Evolutionary conservation across 495 filamentous ascomycete genomes (phyloP).

Genomic region (Tuber indicum): DNA sequence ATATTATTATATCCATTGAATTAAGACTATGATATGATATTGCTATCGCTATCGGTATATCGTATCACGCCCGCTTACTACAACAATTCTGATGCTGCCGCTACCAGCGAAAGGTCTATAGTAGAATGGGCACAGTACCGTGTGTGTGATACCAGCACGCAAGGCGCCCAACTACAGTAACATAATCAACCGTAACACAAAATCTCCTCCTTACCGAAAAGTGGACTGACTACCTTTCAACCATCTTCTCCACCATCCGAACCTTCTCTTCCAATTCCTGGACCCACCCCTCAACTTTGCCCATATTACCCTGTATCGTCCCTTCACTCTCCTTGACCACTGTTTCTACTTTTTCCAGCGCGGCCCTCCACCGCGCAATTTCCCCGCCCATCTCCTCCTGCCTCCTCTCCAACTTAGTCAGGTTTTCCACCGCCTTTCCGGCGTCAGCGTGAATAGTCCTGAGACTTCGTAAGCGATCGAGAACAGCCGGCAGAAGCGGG

Average conservation of each 20-base stretch:
- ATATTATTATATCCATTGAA: neutral
- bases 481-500: slow-evolving; percentile 73
- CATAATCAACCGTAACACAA: neutral
- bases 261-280: slow-evolving; percentile 75
- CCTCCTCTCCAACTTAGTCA: slow-evolving; percentile 67
- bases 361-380: slow-evolving; percentile 78
- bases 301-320: slow-evolving; percentile 68
- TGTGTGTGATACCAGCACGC: neutral
- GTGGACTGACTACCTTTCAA: neutral
- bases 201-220: neutral
- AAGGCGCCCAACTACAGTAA: neutral
- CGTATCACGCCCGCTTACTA: neutral
- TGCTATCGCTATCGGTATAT: neutral
- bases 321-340: slow-evolving; percentile 62
- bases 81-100: neutral
- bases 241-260: slow-evolving; percentile 25
- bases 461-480: slow-evolving; percentile 79
- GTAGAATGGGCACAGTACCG: neutral
- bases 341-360: slow-evolving; percentile 68
- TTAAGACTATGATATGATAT: no score
- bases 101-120: neutral
- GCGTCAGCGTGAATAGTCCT: slow-evolving; percentile 80
- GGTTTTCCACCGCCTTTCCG: slow-evolving; percentile 69
- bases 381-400: slow-evolving; percentile 79
- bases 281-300: slow-evolving; percentile 79